Base-by-base conservation (phyloP, 2,329 filamentous ascomycete genomes). In the Pseudopyrenochaeta lycopersici region DNA sequence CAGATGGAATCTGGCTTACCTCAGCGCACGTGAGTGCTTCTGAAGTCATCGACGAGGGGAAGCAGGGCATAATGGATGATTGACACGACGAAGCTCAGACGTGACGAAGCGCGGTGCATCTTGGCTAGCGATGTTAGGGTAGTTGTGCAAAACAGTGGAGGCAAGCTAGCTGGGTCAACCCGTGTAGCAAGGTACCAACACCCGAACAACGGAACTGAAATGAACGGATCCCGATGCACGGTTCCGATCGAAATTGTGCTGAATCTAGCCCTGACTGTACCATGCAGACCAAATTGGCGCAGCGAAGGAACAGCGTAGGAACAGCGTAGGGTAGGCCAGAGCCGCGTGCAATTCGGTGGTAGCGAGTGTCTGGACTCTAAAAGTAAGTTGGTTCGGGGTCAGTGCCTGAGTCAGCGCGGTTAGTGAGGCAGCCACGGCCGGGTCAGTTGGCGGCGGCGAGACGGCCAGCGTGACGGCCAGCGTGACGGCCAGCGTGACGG, bases 51-150 rank as follows among this genome's bases (percentile, higher is more conserved):
- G 23, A 5, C 23, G 9, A 27, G 23, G n/a, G 4, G 4, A 27
- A 27, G 23, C 23, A n/a, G 23, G 23, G 23, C 23, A 38, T 57
- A 46, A 38, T 46, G 38, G 54, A 50, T 57, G 23, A 9, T 27
- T 27, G 23, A 27, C 23, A 27, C 23, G 23, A 9, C 9, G 23
- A 27, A 27, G 23, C 23, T 4, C 4, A 27, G 4, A 4, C 23
- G 23, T 27, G 23, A 27, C 23, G 23, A 27, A 27, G 23, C 23
- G 23, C 23, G 23, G 23, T 27, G 23, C 23, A 27, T 27, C 4
- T 27, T 4, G 23, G 23, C 23, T 9, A 9, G 23, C n/a, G 23
- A 27, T 27, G 9, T 27, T 27, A 9, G 23, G 23, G 4, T 27
- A 5, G 23, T 27, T 27, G 23, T 27, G 23, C 23, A 27, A 27